Evolutionary conservation across 2,329 filamentous ascomycete genomes (phyloP).

Genomic region (Pezicula rhizophila): DNA sequence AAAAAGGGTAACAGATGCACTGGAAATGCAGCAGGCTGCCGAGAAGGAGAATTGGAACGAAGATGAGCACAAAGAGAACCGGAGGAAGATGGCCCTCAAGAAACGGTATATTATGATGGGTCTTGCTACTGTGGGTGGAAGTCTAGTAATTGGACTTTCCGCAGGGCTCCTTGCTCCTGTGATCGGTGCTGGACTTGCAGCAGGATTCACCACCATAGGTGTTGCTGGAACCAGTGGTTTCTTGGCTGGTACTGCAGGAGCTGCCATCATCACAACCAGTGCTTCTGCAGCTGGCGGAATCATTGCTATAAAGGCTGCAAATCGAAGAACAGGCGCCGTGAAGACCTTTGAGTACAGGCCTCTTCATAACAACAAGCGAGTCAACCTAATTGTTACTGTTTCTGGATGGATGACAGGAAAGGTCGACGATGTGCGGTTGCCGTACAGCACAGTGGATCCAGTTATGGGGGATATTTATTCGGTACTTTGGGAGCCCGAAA

Average conservation of each 20-base stretch:
- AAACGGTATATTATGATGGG: conserved; percentile 92
- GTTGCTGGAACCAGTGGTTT: conserved; percentile 85
- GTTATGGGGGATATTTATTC: conserved; percentile 99
- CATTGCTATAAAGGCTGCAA: conserved; percentile 80
- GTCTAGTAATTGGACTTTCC: conserved; percentile 89
- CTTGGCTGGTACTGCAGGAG: conserved; percentile 83
- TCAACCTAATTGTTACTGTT: conserved; percentile 91
- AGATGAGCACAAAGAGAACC: conserved; percentile 82
- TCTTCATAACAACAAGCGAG: conserved; percentile 94
- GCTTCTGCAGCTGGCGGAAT: conserved; percentile 81
- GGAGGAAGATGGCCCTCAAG: conserved; percentile 75
- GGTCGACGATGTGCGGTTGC: conserved; percentile 89
- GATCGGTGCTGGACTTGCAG: conserved; percentile 88
- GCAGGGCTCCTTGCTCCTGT: conserved; percentile 87
- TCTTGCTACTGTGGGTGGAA: conserved; percentile 88
- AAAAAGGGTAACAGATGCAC: conserved; percentile 89
- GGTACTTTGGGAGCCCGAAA: conserved; percentile 94
- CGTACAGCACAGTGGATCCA: conserved; percentile 92
- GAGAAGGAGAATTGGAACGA: conserved; percentile 98
- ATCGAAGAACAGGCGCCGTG: conserved; percentile 82
- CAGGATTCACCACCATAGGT: conserved; percentile 91
- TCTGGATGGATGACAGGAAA: conserved; percentile 99
- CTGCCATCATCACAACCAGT: conserved; percentile 86
- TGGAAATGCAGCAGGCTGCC: conserved; percentile 95
- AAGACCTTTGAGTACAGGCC: conserved; percentile 96